Percentiles rank a stretch among this genome's conserved stretches.
Conservation (phyloP, 441 rosid species). For the Brassica hybrid region DNA sequence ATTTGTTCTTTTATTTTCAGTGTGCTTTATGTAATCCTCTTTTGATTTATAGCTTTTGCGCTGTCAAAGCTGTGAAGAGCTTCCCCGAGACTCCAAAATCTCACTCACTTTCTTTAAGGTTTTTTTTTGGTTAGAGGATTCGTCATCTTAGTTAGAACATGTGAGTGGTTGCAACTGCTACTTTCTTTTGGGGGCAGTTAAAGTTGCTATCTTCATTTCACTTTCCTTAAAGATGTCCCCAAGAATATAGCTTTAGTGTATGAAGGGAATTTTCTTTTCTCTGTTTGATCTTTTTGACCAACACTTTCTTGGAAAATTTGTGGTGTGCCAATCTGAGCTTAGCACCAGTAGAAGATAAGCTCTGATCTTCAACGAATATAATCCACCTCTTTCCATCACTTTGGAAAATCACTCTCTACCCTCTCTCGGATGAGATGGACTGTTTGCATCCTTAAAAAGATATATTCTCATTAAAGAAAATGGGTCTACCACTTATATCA, state of each 20-base stretch:
- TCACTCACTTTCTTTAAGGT: conserved; percentile 23
- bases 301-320: conserved; percentile 5
- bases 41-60: conserved; percentile 2
- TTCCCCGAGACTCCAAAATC: conserved; percentile 9
- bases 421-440: neutral
- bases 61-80: conserved; percentile 14
- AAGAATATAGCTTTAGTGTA: conserved; percentile 20
- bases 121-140: conserved; percentile 13
- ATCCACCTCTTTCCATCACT: conserved; percentile 12
- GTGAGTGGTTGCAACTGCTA: conserved; percentile 44
- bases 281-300: conserved; percentile 18
- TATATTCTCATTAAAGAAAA: conserved; percentile 3
- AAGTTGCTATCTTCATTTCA: conserved; percentile 28
- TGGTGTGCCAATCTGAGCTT: conserved; percentile 1
- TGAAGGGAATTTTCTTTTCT: conserved; percentile 7
- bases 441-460: neutral
- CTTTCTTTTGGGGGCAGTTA: conserved; percentile 37
- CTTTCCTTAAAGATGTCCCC: conserved; percentile 28
- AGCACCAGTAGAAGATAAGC: conserved; percentile 3
- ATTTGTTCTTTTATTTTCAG: conserved; percentile 3
- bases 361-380: conserved; percentile 26
- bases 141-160: conserved; percentile 25
- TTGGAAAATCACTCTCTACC: neutral
- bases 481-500: neutral
- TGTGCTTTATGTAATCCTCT: neutral